Evolutionary conservation across 148 eudicot genomes (phyloP), one percentile per base, ranked within the genome.

Genomic region (Cornus controversa): DNA sequence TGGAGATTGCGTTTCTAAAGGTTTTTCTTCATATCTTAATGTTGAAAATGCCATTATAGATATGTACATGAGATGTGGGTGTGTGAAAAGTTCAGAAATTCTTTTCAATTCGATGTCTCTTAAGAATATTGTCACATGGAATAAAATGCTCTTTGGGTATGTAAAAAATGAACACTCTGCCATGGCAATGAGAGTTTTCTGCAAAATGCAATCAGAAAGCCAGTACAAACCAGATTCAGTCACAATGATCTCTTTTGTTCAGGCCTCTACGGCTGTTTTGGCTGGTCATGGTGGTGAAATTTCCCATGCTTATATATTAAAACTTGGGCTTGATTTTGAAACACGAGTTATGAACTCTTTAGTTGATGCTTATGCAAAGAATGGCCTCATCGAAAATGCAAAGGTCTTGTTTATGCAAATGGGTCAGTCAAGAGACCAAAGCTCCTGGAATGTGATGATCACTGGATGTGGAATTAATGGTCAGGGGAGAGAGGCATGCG

Each of bases 371-470:
- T 86, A 83, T 83, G 84, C 84, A 15, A 86, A 86, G 73, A 83
- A 29, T 73, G 89, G 89, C 8, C 69, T 53, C 31, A 80, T 83
- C 28, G 72, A 77, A 53, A 67, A 57, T 50, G 84, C 86, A 14
- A 81, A 57, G 22, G 70, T 77, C 27, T 26, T 86, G 25, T 86
- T 86, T 70, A 42, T 31, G 42, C 80, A 83, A 25, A 75, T 76
- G 84, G 79, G 84, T 76, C 67, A 66, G 36, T 18, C 58, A 67
- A 76, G 80, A 86, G 89, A 86, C 66, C 79, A 75, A 20, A 83
- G 86, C 29, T 83, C 89, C 64, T 86, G 86, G 89, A 86, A 86
- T 67, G 74, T 86, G 37, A 81, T 86, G 86, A 86, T 86, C 15
- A 80, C 86, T 28, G 89, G 80, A 70, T 86, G 24, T 72, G 89